Conservation (phyloP, 106 monocot species). For the Acorus calamus region DNA sequence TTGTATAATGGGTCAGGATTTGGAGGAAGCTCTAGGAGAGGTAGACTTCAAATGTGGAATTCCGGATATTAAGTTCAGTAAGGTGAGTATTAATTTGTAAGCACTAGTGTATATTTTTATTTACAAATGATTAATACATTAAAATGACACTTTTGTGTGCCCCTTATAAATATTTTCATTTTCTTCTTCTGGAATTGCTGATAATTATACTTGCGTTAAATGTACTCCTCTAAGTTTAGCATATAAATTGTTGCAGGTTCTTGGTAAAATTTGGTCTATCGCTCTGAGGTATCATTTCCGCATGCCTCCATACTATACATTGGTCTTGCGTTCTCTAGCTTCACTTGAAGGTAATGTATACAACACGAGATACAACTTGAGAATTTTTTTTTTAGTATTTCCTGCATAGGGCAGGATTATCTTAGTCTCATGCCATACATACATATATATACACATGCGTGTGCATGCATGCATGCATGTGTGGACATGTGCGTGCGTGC, state of each 20-base stretch:
- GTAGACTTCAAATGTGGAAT: constrained; percentile 59
- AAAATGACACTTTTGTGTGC: no score
- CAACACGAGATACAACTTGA: no score
- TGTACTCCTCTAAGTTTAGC: no score
- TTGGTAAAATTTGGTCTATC: constrained; percentile 80
- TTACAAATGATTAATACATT: no score
- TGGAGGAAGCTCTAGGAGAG: constrained; percentile 62
- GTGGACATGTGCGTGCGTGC: no score
- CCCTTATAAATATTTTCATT: background rate
- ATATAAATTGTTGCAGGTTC: constrained; percentile 61
- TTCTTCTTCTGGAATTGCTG: background rate
- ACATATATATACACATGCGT: no score
- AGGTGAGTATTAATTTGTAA: constrained; percentile 29
- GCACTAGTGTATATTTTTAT: background rate
- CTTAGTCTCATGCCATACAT: no score
- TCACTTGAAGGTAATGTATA: constrained; percentile 67
- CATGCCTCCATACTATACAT: constrained; percentile 85
- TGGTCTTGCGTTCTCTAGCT: constrained; percentile 78
- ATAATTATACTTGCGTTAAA: background rate
- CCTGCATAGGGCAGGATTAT: no score
- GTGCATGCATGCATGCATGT: no score
- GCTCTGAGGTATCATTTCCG: constrained; percentile 71
- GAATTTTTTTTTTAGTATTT: no score
- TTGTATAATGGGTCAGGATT: constrained; percentile 38
- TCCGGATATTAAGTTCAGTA: constrained; percentile 85